These are phyloP conservation scores for Cryomyces antarcticus DNA, from an alignment of 495 filamentous ascomycete genomes.

Conservation along the genomic window DNA sequence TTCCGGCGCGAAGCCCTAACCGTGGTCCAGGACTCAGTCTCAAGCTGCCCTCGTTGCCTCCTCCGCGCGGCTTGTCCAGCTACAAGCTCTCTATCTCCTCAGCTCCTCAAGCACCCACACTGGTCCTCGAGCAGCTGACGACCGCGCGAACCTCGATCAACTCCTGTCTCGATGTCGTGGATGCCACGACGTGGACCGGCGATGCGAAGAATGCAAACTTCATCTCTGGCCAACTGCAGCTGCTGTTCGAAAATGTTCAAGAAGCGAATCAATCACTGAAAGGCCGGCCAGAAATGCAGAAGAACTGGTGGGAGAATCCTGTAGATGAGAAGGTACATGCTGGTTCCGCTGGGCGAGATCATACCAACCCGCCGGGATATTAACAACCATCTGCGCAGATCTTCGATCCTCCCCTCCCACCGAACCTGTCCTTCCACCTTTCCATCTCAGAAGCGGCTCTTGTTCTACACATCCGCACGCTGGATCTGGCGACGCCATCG, in stretches of 20 bases:
- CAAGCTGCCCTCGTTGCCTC: constrained; percentile 24
- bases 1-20: neutral
- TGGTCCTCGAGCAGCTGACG: constrained; percentile 47
- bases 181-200: constrained; percentile 49
- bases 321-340: constrained; percentile 30
- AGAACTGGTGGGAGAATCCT: constrained; percentile 37
- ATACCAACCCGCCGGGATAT: too few species aligned
- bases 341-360: too few species aligned
- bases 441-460: constrained; percentile 59
- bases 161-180: constrained; percentile 55
- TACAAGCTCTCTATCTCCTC: constrained; percentile 36
- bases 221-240: constrained; percentile 57
- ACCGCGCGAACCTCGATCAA: constrained; percentile 54
- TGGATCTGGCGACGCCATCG: constrained; percentile 36
- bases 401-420: constrained; percentile 38
- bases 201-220: constrained; percentile 38
- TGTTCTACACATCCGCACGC: constrained; percentile 56
- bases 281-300: constrained; percentile 30
- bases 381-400: too few species aligned
- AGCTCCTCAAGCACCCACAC: constrained; percentile 25
- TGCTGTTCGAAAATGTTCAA: constrained; percentile 53
- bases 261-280: constrained; percentile 44
- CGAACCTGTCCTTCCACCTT: constrained; percentile 51
- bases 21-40: constrained; percentile 16
- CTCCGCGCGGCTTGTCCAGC: constrained; percentile 28